A percentile compares a stretch with the other conserved stretches of the same genome.
These are phyloP conservation scores for Aspergillus haitiensis DNA, from an alignment of 495 filamentous ascomycete species.

Conservation along the genomic window DNA sequence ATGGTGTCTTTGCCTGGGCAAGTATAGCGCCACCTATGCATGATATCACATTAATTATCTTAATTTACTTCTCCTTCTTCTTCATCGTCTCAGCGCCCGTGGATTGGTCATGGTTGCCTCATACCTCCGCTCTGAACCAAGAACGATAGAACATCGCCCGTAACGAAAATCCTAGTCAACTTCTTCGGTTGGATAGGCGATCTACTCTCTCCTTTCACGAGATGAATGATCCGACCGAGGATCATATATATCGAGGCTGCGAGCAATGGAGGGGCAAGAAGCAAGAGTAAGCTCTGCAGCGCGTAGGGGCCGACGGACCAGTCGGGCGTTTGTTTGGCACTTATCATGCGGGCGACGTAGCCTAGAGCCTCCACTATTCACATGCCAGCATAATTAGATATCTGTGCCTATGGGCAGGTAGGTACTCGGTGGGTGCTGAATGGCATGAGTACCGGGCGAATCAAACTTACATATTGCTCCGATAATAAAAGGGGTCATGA, in stretches of 20 bases:
- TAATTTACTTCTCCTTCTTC: no score
- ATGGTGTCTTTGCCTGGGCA: constrained; percentile 25
- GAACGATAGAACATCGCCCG: constrained; percentile 31
- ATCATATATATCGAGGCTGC: constrained; percentile 59
- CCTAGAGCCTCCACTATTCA: constrained; percentile 52
- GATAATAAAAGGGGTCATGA: no score
- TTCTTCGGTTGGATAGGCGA: constrained; percentile 21
- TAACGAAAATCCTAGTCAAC: constrained; percentile 35
- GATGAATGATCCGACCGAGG: constrained; percentile 49
- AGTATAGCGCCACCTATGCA: constrained; percentile 27
- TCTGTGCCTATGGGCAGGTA: no score
- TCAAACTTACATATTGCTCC: no score
- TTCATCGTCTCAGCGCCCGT: not conserved
- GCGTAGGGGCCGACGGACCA: constrained; percentile 30
- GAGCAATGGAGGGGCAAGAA: constrained; percentile 38
- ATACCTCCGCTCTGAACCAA: constrained; percentile 29
- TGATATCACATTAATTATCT: no score
- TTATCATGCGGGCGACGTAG: constrained; percentile 51
- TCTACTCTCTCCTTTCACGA: constrained; percentile 40
- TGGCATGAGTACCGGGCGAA: no score
- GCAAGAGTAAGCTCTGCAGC: constrained; percentile 34
- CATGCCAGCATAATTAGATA: no score
- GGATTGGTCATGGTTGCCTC: not conserved
- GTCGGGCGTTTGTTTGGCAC: constrained; percentile 25
- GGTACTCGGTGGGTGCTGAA: no score